phyloP scores from a whole-genome alignment of 225 moss, liverwort and hornwort species.

The Pseudoscleropodium purum region DNA sequence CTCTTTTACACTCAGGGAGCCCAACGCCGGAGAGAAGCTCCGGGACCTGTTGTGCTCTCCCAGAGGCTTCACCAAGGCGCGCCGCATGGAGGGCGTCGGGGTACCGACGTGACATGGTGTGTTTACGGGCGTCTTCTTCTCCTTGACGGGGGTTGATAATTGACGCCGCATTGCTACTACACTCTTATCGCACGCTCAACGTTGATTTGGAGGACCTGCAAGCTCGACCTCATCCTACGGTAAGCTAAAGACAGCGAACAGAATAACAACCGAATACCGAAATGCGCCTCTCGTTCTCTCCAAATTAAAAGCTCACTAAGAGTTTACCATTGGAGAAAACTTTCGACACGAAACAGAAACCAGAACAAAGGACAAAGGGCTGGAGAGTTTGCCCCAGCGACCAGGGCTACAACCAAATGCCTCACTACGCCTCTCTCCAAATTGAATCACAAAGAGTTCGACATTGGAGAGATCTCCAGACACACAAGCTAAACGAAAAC shows the following conservation, averaged over 20 bases:
- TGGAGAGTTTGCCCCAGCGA: too few species aligned
- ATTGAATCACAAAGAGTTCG: not conserved
- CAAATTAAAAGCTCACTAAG: not conserved
- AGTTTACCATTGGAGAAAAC: not conserved
- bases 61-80: constrained; percentile 31
- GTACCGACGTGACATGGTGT: not conserved
- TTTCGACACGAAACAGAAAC: not conserved
- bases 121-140: not conserved
- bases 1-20: not conserved
- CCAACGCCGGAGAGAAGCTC: constrained; percentile 27
- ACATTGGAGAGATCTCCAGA: not conserved
- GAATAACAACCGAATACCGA: not conserved
- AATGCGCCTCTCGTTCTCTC: not conserved
- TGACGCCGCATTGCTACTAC: constrained; percentile 16
- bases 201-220: not conserved
- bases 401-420: not conserved
- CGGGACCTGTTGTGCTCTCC: constrained; percentile 35
- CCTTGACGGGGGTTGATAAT: constrained; percentile 11
- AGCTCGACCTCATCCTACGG: not conserved
- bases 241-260: not conserved
- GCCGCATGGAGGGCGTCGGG: constrained; percentile 17
- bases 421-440: not conserved
- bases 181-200: not conserved
- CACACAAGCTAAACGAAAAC: not conserved
- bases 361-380: too few species aligned